Conservation (phyloP, 805 yeast genomes). For the Spathaspora boniae region DNA sequence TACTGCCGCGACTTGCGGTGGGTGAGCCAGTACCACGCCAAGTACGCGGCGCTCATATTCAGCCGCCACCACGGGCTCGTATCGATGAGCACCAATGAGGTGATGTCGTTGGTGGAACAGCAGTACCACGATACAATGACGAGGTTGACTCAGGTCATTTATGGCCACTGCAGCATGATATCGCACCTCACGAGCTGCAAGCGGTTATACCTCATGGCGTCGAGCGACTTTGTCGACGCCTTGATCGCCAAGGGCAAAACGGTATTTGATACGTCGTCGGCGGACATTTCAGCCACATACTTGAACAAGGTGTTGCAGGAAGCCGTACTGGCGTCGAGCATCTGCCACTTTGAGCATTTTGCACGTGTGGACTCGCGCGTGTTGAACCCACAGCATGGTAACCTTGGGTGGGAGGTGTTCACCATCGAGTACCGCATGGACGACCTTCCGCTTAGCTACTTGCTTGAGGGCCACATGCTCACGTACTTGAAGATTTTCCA, state of each 20-base stretch:
- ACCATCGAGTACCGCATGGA: conserved; percentile 72
- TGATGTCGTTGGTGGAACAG: conserved; percentile 30
- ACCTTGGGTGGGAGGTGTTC: conserved; percentile 88
- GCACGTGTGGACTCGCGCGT: conserved; percentile 78
- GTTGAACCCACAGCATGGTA: conserved; percentile 62
- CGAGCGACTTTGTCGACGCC: conserved; percentile 78
- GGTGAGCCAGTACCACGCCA: conserved; percentile 44
- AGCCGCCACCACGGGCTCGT: conserved; percentile 30
- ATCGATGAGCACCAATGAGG: conserved; percentile 29
- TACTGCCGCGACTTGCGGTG: conserved; percentile 69
- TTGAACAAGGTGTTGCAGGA: conserved; percentile 63
- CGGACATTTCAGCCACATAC: conserved; percentile 59
- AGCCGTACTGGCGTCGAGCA: conserved; percentile 55
- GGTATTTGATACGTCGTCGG: conserved; percentile 58
- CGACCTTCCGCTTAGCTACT: conserved; percentile 48
- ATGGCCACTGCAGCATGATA: conserved; percentile 45
- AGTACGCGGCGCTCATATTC: conserved; percentile 29
- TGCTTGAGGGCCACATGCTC: conserved; percentile 35
- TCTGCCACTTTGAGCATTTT: conserved; percentile 30
- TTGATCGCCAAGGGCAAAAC: conserved; percentile 54
- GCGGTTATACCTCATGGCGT: conserved; percentile 63
- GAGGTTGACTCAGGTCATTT: conserved; percentile 48
- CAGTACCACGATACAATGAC: conserved; percentile 54
- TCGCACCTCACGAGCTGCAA: conserved; percentile 61
- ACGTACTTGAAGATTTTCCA: conserved; percentile 76